Evolutionary conservation across 2,329 filamentous ascomycete species (phyloP).

Genomic region (Apiospora rasikravindrae): DNA sequence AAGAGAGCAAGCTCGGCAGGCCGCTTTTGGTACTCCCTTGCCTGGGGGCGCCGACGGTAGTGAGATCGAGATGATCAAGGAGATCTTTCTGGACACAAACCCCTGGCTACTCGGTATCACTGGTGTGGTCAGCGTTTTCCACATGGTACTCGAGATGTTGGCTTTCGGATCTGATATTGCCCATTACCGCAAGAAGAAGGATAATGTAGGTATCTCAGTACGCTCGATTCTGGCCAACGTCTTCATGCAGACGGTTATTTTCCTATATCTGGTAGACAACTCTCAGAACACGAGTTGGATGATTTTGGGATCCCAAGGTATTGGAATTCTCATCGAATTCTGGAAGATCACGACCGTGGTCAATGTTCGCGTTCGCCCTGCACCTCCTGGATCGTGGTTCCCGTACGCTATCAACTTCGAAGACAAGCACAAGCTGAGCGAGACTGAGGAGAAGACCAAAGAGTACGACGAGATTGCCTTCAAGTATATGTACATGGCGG

Average conservation of each 20-base stretch:
- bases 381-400: slow-evolving; percentile 70
- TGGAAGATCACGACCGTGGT: slow-evolving; percentile 99
- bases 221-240: slow-evolving; percentile 96
- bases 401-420: slow-evolving; percentile 87
- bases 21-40: slow-evolving; percentile 73
- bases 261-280: slow-evolving; percentile 96
- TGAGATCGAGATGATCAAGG: slow-evolving; percentile 97
- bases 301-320: slow-evolving; percentile 91
- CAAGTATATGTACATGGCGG: slow-evolving; percentile 92
- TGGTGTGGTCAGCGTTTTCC: slow-evolving; percentile 80
- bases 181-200: slow-evolving; percentile 99
- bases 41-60: slow-evolving; percentile 85
- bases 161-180: slow-evolving; percentile 98
- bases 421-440: slow-evolving; percentile 94
- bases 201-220: slow-evolving; percentile 95
- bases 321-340: slow-evolving; percentile 71
- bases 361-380: slow-evolving; percentile 79
- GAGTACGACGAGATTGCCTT: slow-evolving; percentile 98
- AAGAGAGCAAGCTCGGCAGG: slow-evolving; percentile 80
- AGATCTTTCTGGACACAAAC: slow-evolving; percentile 92
- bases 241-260: slow-evolving; percentile 95
- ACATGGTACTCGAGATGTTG: slow-evolving; percentile 94
- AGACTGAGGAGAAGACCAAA: slow-evolving; percentile 96
- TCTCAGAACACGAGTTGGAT: slow-evolving; percentile 99
- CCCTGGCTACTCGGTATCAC: slow-evolving; percentile 88